A percentile compares a stretch with the other conserved stretches of the same genome.
Conservation (phyloP, 2,329 filamentous ascomycete species). For the Paraphaeosphaeria minitans region DNA sequence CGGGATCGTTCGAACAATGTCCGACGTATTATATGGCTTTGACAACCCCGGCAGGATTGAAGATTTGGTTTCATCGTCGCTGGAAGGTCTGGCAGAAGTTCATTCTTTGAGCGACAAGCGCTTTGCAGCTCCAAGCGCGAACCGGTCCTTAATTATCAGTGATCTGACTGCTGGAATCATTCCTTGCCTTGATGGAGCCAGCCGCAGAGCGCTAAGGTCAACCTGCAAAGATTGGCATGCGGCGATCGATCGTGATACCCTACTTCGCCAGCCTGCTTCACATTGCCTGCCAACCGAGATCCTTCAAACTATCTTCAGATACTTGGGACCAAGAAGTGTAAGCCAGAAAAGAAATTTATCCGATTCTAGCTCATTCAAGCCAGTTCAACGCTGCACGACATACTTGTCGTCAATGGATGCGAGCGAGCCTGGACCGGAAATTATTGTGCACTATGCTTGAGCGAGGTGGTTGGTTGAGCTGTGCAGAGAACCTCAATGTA, state of each 20-base stretch:
- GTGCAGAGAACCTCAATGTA: conserved; percentile 15
- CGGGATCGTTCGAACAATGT: conserved; percentile 30
- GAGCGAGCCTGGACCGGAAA: conserved; percentile 58
- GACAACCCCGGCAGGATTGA: conserved; percentile 27
- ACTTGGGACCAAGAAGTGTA: conserved; percentile 52
- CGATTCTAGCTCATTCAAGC: not conserved
- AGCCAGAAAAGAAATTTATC: not conserved
- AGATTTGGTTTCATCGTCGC: conserved; percentile 18
- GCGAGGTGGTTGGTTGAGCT: conserved; percentile 59
- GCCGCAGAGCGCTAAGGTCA: conserved; percentile 34
- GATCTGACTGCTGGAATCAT: conserved; percentile 10
- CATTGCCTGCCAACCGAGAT: conserved; percentile 54
- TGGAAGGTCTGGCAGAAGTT: conserved; percentile 15
- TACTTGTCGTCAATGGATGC: conserved; percentile 65
- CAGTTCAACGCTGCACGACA: conserved; percentile 65
- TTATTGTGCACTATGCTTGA: conserved; percentile 61
- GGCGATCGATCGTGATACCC: conserved; percentile 29
- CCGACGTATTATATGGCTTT: conserved; percentile 31
- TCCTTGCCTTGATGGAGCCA: conserved; percentile 21
- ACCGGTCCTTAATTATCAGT: not conserved
- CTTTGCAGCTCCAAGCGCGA: not conserved
- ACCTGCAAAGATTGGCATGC: conserved; percentile 44
- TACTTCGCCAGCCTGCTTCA: conserved; percentile 30
- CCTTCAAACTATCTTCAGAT: conserved; percentile 53
- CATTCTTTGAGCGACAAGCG: not conserved